Percentiles rank a stretch among this genome's conserved stretches.
These are phyloP conservation scores for Petunia axillaris DNA, from an alignment of 257 asterid species.

Conservation along the genomic window DNA sequence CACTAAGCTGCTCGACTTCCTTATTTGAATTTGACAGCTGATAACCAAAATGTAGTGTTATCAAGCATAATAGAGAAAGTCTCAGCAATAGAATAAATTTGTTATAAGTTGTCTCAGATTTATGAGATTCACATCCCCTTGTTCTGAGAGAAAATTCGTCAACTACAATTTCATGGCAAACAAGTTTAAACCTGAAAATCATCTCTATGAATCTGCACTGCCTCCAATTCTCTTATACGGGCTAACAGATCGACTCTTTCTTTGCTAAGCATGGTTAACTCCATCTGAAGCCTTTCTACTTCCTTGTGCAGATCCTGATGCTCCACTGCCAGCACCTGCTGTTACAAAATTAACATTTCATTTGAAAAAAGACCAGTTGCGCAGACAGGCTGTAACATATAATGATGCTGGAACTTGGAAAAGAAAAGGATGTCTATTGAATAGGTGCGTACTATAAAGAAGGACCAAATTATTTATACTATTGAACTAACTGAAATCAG, in stretches of 20 bases:
- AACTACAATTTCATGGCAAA: constrained; percentile 21
- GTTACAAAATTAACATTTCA: constrained; percentile 41
- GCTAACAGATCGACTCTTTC: constrained; percentile 51
- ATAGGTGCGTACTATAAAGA: not conserved
- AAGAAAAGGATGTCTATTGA: constrained; percentile 20
- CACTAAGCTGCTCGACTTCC: constrained; percentile 50
- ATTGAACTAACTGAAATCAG: not conserved
- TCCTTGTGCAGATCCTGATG: constrained; percentile 39
- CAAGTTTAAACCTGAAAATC: constrained; percentile 50
- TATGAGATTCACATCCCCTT: constrained; percentile 11
- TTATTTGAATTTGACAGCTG: constrained; percentile 32
- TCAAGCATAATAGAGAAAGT: constrained; percentile 7
- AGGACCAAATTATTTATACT: constrained; percentile 6
- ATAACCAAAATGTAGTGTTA: constrained; percentile 22
- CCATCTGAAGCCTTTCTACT: constrained; percentile 53
- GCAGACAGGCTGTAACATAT: constrained; percentile 22
- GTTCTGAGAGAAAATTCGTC: constrained; percentile 12
- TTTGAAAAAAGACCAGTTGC: constrained; percentile 28
- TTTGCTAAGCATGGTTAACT: constrained; percentile 49
- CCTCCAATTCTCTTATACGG: constrained; percentile 45
- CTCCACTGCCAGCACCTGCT: constrained; percentile 34
- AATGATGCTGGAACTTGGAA: constrained; percentile 5
- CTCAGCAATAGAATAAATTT: constrained; percentile 16
- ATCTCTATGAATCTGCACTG: constrained; percentile 32
- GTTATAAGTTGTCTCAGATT: not conserved